These are phyloP conservation scores for Neofusicoccum laricinum DNA, from an alignment of 2,329 filamentous ascomycete genomes.

Conservation along the genomic window DNA sequence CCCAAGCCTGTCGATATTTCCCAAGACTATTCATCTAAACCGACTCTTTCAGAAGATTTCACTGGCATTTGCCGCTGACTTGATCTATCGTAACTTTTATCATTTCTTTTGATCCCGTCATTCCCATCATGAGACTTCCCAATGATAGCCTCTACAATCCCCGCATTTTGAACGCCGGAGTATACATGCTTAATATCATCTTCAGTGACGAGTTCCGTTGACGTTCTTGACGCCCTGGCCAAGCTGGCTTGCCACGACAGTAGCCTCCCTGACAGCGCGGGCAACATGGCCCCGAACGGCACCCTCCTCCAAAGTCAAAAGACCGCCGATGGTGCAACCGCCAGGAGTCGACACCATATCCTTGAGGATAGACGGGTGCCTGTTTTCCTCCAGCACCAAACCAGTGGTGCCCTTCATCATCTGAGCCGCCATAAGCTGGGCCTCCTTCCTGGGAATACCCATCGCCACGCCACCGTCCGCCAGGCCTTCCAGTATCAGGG, in stretches of 20 bases:
- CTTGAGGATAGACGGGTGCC: constrained; percentile 71
- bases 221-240: constrained; percentile 54
- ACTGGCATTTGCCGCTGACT: background rate
- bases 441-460: constrained; percentile 70
- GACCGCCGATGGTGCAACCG: constrained; percentile 73
- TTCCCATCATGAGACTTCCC: background rate
- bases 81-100: background rate
- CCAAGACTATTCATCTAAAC: too few species aligned
- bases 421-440: constrained; percentile 74
- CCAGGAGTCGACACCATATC: constrained; percentile 77
- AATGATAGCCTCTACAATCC: background rate
- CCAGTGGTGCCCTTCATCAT: constrained; percentile 72
- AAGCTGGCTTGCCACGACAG: constrained; percentile 65
- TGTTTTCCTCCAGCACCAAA: constrained; percentile 63
- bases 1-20: too few species aligned
- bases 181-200: background rate
- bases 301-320: constrained; percentile 72
- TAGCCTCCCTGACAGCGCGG: constrained; percentile 68
- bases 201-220: constrained; percentile 39
- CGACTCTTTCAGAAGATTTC: too few species aligned
- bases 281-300: constrained; percentile 65
- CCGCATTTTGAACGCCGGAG: background rate
- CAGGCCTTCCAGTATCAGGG: constrained; percentile 70
- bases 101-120: background rate
- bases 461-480: constrained; percentile 77